phyloP scores from a whole-genome alignment of 495 filamentous ascomycete species.

The Durotheca rogersii region DNA sequence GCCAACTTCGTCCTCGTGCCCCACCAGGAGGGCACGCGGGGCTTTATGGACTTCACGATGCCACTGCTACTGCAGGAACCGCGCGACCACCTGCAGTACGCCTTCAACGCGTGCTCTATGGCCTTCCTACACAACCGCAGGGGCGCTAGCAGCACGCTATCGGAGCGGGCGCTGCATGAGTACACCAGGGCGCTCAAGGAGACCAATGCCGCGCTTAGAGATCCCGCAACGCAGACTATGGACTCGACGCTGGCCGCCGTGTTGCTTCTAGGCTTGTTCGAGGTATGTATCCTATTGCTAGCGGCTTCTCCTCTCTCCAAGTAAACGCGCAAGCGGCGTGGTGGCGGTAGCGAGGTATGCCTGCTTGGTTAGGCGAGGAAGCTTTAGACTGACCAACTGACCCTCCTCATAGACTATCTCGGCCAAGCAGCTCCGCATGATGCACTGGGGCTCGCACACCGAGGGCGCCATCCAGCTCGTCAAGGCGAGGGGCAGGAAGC shows the following conservation, averaged over 20 bases:
- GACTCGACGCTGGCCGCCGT: conserved; percentile 63
- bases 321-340: no score
- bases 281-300: no score
- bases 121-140: conserved; percentile 51
- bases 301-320: no score
- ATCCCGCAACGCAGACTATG: conserved; percentile 46
- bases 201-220: conserved; percentile 54
- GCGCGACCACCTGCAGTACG: conserved; percentile 53
- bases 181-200: conserved; percentile 55
- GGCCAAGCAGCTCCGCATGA: conserved; percentile 45
- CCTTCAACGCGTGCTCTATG: conserved; percentile 63
- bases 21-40: conserved; percentile 43
- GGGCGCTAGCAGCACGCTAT: conserved; percentile 36
- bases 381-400: no score
- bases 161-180: conserved; percentile 42
- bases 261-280: conserved; percentile 63
- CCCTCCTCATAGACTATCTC: conserved; percentile 41
- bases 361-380: no score
- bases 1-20: conserved; percentile 57
- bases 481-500: conserved; percentile 52
- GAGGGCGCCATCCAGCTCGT: conserved; percentile 57
- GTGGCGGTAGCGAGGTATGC: no score
- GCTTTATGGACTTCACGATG: conserved; percentile 59
- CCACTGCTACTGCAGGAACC: conserved; percentile 52
- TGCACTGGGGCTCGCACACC: conserved; percentile 56